Conservation (phyloP, 495 filamentous ascomycete genomes). For the Parmelia sp. region DNA sequence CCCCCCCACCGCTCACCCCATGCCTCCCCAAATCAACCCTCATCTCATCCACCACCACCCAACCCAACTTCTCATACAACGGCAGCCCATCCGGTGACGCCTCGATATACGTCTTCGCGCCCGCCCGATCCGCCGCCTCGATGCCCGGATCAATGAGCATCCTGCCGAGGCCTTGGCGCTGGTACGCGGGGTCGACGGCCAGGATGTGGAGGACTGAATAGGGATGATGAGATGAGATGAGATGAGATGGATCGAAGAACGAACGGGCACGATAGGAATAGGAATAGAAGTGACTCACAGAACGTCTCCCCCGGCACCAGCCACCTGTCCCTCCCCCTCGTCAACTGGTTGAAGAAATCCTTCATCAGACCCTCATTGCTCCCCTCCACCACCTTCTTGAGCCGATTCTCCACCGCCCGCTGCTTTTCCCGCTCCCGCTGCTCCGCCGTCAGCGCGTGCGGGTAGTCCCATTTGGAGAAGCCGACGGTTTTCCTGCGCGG, state of each 20-base stretch:
- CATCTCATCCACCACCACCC: conserved; percentile 38
- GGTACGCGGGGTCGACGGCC: conserved; percentile 39
- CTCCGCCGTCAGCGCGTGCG: conserved; percentile 17
- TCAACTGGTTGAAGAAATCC: conserved; percentile 20
- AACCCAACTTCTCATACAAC: conserved; percentile 52
- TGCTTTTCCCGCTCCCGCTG: conserved; percentile 12
- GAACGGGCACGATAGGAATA: too few relatives aligned
- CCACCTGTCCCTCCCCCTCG: conserved; percentile 10
- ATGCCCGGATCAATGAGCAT: conserved; percentile 46
- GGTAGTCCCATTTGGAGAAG: conserved; percentile 23
- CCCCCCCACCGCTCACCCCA: conserved; percentile 21
- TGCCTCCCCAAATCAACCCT: conserved; percentile 31
- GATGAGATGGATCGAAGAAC: not conserved
- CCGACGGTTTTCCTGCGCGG: conserved; percentile 19
- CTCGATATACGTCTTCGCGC: conserved; percentile 46
- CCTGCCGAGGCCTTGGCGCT: conserved; percentile 46
- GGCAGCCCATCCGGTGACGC: conserved; percentile 44
- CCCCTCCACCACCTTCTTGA: conserved; percentile 1
- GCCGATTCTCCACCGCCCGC: not conserved
- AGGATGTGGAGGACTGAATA: conserved; percentile 34
- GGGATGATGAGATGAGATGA: too few relatives aligned
- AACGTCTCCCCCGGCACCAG: conserved; percentile 16
- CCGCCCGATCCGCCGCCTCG: conserved; percentile 42
- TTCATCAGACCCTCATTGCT: conserved; percentile 14
- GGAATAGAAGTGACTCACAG: conserved; percentile 14